Percentiles rank a stretch among this genome's conserved stretches.
These are phyloP conservation scores for Salvia rosmarinus DNA, from an alignment of 257 asterid species.

Conservation along the genomic window DNA sequence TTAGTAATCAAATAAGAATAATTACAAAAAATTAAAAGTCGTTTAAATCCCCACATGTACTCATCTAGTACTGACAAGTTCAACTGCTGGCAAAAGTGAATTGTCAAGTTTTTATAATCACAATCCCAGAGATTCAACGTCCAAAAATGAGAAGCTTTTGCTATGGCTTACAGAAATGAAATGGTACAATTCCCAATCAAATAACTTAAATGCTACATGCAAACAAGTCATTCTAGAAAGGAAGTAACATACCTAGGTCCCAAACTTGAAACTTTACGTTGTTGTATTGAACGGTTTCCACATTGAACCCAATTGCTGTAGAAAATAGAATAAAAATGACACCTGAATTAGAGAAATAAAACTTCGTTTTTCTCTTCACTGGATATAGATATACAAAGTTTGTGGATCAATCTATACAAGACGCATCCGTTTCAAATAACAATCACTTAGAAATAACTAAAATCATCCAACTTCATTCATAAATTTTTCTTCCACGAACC, in stretches of 20 bases:
- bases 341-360: constrained; percentile 21
- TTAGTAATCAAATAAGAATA: not conserved
- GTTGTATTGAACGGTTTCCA: constrained; percentile 90
- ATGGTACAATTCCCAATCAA: constrained; percentile 22
- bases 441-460: not conserved
- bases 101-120: not conserved
- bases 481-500: not conserved
- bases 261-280: constrained; percentile 92
- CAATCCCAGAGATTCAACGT: constrained; percentile 4
- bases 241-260: constrained; percentile 77
- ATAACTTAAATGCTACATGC: constrained; percentile 5
- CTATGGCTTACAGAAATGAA: constrained; percentile 13
- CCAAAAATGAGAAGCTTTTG: constrained; percentile 11
- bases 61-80: not conserved
- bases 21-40: not conserved
- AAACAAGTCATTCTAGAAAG: not conserved
- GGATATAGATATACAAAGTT: not conserved
- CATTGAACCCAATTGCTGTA: constrained; percentile 97
- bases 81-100: not conserved
- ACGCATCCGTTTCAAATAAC: no score
- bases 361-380: not conserved
- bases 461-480: not conserved
- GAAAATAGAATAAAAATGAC: constrained; percentile 5
- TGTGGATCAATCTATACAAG: constrained; percentile 20
- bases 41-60: constrained; percentile 9